Percentiles rank a stretch among this genome's conserved stretches.
Evolutionary conservation across 306 rosid genomes (phyloP).

Genomic region (Lagenaria siceraria): DNA sequence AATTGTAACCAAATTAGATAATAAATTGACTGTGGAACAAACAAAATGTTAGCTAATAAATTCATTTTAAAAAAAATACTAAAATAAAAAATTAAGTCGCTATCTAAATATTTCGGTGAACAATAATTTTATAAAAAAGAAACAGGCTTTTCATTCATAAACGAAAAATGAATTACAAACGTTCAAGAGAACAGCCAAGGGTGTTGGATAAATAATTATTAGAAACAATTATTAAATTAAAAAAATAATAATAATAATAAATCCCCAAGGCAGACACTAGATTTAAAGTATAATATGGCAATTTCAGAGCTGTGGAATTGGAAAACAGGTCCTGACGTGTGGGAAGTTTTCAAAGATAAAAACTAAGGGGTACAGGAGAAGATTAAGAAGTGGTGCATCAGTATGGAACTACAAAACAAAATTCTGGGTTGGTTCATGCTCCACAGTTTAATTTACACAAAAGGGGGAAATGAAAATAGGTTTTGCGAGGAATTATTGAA

Average conservation of each 20-base stretch:
- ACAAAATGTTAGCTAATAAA: no score
- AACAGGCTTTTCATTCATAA: neutral
- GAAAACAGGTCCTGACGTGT: neutral
- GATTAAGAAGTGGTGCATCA: neutral
- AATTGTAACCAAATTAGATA: neutral
- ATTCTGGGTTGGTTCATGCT: neutral
- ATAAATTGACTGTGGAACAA: no score
- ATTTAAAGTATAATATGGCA: neutral
- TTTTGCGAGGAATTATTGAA: neutral
- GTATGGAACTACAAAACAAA: neutral
- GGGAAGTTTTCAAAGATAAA: neutral
- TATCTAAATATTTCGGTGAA: neutral
- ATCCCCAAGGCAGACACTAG: no score
- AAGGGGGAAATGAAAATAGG: neutral
- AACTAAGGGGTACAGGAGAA: neutral
- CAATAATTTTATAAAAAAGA: neutral
- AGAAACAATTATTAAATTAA: no score
- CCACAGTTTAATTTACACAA: slow-evolving; percentile 4
- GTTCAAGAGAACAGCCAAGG: neutral
- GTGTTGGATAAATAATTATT: no score
- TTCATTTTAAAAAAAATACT: no score
- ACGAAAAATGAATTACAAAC: neutral
- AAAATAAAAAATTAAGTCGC: no score
- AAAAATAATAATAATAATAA: no score
- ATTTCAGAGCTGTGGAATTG: neutral